Conservation (phyloP, 257 asterid species). For the Solanum pennellii region DNA sequence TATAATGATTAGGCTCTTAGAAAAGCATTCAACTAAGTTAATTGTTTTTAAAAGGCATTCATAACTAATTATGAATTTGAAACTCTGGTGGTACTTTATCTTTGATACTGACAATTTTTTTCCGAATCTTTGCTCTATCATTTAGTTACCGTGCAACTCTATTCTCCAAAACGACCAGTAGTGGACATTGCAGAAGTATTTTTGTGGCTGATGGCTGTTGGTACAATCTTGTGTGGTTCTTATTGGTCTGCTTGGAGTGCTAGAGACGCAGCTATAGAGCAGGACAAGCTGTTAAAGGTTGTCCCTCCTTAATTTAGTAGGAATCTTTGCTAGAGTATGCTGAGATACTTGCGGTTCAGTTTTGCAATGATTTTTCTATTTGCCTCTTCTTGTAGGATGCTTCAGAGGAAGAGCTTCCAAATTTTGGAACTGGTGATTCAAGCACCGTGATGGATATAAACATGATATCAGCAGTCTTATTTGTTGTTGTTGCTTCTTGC, state of each 20-base stretch:
- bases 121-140: background rate
- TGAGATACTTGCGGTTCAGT: background rate
- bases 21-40: background rate
- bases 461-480: constrained; percentile 60
- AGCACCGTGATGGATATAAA: constrained; percentile 72
- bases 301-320: background rate
- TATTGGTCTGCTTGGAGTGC: constrained; percentile 96
- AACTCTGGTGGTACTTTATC: background rate
- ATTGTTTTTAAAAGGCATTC: background rate
- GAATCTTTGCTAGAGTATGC: background rate
- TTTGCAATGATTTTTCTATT: background rate
- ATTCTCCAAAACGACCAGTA: constrained; percentile 77
- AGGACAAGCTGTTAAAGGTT: constrained; percentile 75
- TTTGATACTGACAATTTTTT: background rate
- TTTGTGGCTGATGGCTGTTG: constrained; percentile 91
- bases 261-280: constrained; percentile 67
- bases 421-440: constrained; percentile 27
- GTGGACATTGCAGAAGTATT: constrained; percentile 91
- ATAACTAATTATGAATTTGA: background rate
- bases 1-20: background rate
- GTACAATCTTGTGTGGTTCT: constrained; percentile 80
- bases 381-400: constrained; percentile 44
- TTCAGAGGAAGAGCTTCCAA: constrained; percentile 37
- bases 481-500: constrained; percentile 73
- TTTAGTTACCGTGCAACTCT: constrained; percentile 63